Conservation (phyloP, 2,329 filamentous ascomycete genomes). For the Pleomassaria siparia region DNA sequence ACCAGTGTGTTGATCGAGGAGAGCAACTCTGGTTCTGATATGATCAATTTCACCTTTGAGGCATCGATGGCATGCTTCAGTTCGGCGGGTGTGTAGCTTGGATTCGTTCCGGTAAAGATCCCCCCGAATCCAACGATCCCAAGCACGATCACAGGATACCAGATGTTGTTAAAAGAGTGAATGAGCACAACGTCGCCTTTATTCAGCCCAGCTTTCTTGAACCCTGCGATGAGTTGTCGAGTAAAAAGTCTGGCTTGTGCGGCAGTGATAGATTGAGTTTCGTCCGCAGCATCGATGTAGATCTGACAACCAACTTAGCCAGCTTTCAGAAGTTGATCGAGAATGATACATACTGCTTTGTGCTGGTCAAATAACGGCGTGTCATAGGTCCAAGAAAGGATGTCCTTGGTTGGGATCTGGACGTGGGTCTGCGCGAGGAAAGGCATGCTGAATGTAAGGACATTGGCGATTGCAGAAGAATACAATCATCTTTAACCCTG, state of each 20-base stretch:
- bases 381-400: conserved; percentile 17
- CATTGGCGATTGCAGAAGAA: background rate
- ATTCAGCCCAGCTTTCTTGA: conserved; percentile 50
- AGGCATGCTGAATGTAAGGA: conserved; percentile 19
- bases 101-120: conserved; percentile 44
- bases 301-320: conserved; percentile 38
- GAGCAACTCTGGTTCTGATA: conserved; percentile 37
- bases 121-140: conserved; percentile 37
- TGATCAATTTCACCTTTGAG: conserved; percentile 36
- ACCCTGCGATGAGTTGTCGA: conserved; percentile 54
- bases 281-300: conserved; percentile 53
- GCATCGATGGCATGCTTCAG: conserved; percentile 39
- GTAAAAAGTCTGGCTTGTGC: conserved; percentile 49
- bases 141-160: conserved; percentile 27
- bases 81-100: conserved; percentile 39
- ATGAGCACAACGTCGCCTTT: conserved; percentile 55
- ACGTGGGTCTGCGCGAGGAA: conserved; percentile 16
- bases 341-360: conserved; percentile 12
- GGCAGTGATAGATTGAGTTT: conserved; percentile 49
- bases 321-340: no score
- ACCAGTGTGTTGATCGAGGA: conserved; percentile 18
- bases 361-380: conserved; percentile 10
- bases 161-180: conserved; percentile 58
- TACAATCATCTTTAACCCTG: no score
- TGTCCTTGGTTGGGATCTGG: conserved; percentile 13